Base-by-base conservation (phyloP, 2,329 filamentous ascomycete genomes). In the Malbranchea zuffiana region DNA sequence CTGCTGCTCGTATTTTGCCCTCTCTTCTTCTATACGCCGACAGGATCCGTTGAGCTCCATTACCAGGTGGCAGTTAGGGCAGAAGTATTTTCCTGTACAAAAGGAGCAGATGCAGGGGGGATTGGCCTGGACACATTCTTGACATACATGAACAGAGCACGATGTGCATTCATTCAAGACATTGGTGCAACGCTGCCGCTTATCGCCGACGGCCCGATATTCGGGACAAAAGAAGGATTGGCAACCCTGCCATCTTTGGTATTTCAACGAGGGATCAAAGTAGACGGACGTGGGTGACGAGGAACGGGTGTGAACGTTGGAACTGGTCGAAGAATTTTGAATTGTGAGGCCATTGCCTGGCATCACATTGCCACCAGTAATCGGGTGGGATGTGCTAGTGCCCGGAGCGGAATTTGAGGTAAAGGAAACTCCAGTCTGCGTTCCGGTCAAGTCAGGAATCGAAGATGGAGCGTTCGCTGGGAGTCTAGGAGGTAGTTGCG, bases 151-250 rank as follows among this genome's bases (percentile, higher is more conserved):
- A 10, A 67, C 56, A 6, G 59, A 59, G 48, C 65, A 68, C 24
- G 54, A 55, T 8, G 56, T 58, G 46, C 65, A 68, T 54, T 68
- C 61, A 17, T 56, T 56, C 8, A 67, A 54, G 19, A 58, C 46
- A 35, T 60, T 64, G 8, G 56, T 48, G 45, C 65, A 68, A 19
- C 62, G 54, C 40, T 61, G 57, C 4, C 65, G 62, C 39, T 65
- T 62, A 42, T 68, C 65, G 7, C 63, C 61, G 8, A 62, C 47
- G 4, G 57, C 50, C 25, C 63, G 59, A 35, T 56, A 60, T 23
- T 58, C 54, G 1, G 64, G 62, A 39, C 65, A 68, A 45, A 66
- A 66, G 43, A 67, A 64, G 6, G 65, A 63, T 39, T 63, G 61
- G 43, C 65, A 68, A 12, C 65, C 65, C 49, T 60, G 57, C 65